These are phyloP conservation scores for Phytopythium kandeliae DNA, from an alignment of 352 stramenopile genomes.

Conservation along the genomic window DNA sequence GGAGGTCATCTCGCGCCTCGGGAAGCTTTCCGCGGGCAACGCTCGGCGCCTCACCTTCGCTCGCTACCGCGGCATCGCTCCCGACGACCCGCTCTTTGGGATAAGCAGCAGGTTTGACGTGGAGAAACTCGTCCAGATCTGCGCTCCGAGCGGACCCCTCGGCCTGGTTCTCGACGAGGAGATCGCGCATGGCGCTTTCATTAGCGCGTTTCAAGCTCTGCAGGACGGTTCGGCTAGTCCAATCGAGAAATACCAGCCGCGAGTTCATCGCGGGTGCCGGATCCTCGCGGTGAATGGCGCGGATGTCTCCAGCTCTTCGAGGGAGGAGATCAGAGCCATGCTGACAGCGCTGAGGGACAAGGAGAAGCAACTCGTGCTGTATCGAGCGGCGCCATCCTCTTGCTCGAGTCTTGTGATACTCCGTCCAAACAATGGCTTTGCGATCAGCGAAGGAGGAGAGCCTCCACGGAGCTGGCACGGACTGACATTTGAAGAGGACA, in stretches of 20 bases:
- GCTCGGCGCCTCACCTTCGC: conserved; percentile 38
- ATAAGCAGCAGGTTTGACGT: conserved; percentile 27
- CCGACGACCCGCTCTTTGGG: conserved; percentile 1
- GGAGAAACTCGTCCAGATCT: conserved; percentile 42
- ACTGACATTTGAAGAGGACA: conserved; percentile 28
- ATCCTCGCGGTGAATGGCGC: conserved; percentile 49
- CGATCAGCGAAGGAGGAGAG: background rate
- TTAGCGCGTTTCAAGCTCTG: conserved; percentile 43
- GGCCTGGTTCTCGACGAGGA: conserved; percentile 39
- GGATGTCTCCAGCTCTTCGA: conserved; percentile 30
- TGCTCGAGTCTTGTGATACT: conserved; percentile 26
- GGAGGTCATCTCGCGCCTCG: conserved; percentile 39
- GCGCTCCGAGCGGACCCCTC: conserved; percentile 34
- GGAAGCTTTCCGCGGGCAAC: conserved; percentile 29
- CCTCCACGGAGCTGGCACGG: conserved; percentile 3
- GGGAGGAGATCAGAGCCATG: conserved; percentile 30
- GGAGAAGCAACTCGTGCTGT: conserved; percentile 55
- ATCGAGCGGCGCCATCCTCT: conserved; percentile 17
- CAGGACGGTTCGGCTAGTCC: conserved; percentile 30
- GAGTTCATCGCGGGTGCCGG: conserved; percentile 46
- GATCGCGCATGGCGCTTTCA: conserved; percentile 33
- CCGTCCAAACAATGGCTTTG: background rate
- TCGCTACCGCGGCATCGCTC: conserved; percentile 28
- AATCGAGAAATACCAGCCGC: conserved; percentile 12
- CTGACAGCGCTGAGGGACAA: conserved; percentile 30